These are phyloP conservation scores for Aureobasidium melanogenum DNA, from an alignment of 2,329 filamentous ascomycete genomes.

Conservation along the genomic window DNA sequence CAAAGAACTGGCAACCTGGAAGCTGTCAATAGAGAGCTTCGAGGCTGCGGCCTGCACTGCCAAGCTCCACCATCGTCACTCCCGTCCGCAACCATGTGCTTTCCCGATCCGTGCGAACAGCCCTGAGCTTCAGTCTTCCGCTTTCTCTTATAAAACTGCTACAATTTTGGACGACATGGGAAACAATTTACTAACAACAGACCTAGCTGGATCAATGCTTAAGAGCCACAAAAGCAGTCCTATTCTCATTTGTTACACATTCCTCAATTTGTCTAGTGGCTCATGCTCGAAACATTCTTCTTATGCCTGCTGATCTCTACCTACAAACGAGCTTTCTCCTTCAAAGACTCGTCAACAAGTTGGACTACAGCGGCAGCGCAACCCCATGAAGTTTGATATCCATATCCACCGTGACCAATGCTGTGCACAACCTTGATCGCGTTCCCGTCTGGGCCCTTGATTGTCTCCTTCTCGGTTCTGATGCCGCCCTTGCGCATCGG, in stretches of 20 bases:
- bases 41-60: not conserved
- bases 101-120: not conserved
- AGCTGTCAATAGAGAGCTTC: slow-evolving; percentile 3
- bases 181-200: no score
- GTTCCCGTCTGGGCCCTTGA: slow-evolving; percentile 37
- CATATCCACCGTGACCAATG: slow-evolving; percentile 72
- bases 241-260: not conserved
- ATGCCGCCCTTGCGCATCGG: slow-evolving; percentile 66
- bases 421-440: slow-evolving; percentile 63
- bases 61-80: slow-evolving; percentile 5
- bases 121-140: not conserved
- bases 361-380: slow-evolving; percentile 32
- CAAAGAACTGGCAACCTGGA: slow-evolving; percentile 3
- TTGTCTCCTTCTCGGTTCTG: slow-evolving; percentile 63
- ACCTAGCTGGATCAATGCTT: no score
- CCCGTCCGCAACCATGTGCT: not conserved
- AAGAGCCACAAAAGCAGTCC: not conserved
- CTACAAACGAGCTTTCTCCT: slow-evolving; percentile 20
- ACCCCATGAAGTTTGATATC: slow-evolving; percentile 44
- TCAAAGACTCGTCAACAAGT: slow-evolving; percentile 28
- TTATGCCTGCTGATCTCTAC: not conserved
- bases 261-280: not conserved
- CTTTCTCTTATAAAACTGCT: not conserved
- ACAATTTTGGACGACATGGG: not conserved
- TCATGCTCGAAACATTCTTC: not conserved